Conservation (phyloP, 2,329 filamentous ascomycete species). For the Zasmidium angulare region DNA sequence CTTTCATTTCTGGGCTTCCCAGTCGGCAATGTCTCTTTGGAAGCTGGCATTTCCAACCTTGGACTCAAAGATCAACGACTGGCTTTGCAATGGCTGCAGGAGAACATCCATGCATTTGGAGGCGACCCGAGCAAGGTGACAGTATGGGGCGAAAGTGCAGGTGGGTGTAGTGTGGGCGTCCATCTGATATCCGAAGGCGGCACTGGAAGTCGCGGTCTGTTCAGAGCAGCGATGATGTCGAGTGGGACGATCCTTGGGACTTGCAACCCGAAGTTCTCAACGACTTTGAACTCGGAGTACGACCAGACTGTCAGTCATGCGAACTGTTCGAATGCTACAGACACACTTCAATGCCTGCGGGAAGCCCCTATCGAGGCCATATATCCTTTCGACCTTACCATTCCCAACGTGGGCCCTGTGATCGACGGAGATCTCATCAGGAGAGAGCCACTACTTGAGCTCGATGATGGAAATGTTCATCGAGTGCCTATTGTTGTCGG, state of each 20-base stretch:
- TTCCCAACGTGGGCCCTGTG: constrained; percentile 73
- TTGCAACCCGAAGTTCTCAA: constrained; percentile 58
- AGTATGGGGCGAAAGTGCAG: constrained; percentile 26
- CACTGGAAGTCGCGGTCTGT: constrained; percentile 44
- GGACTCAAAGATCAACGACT: constrained; percentile 31
- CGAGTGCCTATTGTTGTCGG: constrained; percentile 66
- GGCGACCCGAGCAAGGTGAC: constrained; percentile 27
- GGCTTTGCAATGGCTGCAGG: constrained; percentile 34
- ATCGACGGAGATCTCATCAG: constrained; percentile 57
- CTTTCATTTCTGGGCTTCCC: constrained; percentile 33
- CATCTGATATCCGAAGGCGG: constrained; percentile 73
- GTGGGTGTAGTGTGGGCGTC: constrained; percentile 56
- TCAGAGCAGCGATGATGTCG: constrained; percentile 53
- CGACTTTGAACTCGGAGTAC: constrained; percentile 38
- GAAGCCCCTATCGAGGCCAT: constrained; percentile 50
- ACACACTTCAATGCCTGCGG: background rate
- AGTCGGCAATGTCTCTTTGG: constrained; percentile 25
- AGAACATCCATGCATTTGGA: constrained; percentile 26
- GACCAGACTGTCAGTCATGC: background rate
- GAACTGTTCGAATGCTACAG: background rate
- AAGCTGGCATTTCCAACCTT: constrained; percentile 34
- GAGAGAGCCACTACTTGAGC: constrained; percentile 47
- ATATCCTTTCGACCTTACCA: constrained; percentile 66
- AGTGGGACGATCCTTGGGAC: constrained; percentile 65
- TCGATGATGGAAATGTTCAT: constrained; percentile 54